Conservation (phyloP, 169 alveolate species). For the Plasmodium coatneyi region DNA sequence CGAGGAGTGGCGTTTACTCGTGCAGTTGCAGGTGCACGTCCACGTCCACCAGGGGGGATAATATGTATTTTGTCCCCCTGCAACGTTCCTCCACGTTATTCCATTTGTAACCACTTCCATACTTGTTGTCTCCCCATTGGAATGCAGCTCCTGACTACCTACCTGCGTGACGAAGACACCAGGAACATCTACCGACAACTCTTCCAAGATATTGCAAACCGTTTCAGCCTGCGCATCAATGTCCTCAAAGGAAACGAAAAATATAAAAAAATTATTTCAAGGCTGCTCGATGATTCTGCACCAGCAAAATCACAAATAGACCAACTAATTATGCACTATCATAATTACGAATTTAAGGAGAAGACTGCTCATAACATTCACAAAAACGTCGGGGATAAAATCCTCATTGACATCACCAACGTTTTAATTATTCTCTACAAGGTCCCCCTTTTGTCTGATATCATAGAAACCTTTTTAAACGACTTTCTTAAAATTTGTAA, state of each 20-base stretch:
- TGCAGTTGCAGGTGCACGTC: not conserved
- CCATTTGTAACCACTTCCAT: not conserved
- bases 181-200: slow-evolving; percentile 7
- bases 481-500: slow-evolving; percentile 47
- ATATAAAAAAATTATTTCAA: slow-evolving; percentile 11
- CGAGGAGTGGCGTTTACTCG: not conserved
- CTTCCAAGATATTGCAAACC: slow-evolving; percentile 38
- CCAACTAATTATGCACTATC: slow-evolving; percentile 27
- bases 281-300: not conserved
- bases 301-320: slow-evolving; percentile 1
- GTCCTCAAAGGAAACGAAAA: slow-evolving; percentile 12
- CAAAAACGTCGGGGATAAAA: slow-evolving; percentile 47
- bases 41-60: not conserved
- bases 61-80: not conserved
- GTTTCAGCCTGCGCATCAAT: slow-evolving; percentile 29
- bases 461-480: slow-evolving; percentile 22
- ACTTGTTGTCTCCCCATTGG: not conserved
- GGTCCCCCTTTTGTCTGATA: slow-evolving; percentile 14
- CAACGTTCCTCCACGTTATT: too few relatives aligned
- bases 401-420: slow-evolving; percentile 39
- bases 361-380: slow-evolving; percentile 1
- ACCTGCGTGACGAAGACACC: slow-evolving; percentile 23
- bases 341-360: slow-evolving; percentile 11
- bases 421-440: slow-evolving; percentile 38
- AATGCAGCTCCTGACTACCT: slow-evolving; percentile 6